A percentile compares a stretch with the other conserved stretches of the same genome.
phyloP scores from a whole-genome alignment of 352 stramenopile genomes.

The Phytophthora pini region DNA sequence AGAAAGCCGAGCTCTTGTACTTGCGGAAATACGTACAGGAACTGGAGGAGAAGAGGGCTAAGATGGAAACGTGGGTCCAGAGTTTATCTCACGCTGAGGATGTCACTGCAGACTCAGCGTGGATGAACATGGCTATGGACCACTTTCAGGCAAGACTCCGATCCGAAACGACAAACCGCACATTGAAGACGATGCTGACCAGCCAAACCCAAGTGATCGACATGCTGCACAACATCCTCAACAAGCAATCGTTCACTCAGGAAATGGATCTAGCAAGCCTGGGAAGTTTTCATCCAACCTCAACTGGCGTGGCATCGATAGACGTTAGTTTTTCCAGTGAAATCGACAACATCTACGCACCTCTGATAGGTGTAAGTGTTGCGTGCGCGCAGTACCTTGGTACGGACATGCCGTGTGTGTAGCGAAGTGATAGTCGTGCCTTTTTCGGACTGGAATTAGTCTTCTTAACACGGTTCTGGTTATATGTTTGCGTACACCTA shows the following conservation, averaged over 20 bases:
- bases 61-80: neutral
- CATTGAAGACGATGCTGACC: neutral
- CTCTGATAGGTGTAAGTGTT: too few species aligned
- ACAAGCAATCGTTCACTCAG: neutral
- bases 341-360: too few species aligned
- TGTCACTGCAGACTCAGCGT: neutral
- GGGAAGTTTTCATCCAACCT: too few species aligned
- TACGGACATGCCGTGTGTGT: too few species aligned
- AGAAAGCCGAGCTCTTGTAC: conserved; percentile 8
- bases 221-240: neutral
- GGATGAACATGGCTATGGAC: neutral
- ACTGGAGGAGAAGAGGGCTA: conserved; percentile 1
- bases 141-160: conserved; percentile 1
- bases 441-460: too few species aligned
- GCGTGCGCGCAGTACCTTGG: too few species aligned
- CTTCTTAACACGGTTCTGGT: too few species aligned
- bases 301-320: too few species aligned
- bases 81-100: neutral
- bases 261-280: neutral
- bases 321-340: too few species aligned
- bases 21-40: conserved; percentile 4
- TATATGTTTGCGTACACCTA: too few species aligned
- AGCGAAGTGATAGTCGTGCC: too few species aligned
- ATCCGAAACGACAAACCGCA: conserved; percentile 8
- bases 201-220: conserved; percentile 1